phyloP scores from a whole-genome alignment of 2,329 filamentous ascomycete species.

The Fusarium setosum region DNA sequence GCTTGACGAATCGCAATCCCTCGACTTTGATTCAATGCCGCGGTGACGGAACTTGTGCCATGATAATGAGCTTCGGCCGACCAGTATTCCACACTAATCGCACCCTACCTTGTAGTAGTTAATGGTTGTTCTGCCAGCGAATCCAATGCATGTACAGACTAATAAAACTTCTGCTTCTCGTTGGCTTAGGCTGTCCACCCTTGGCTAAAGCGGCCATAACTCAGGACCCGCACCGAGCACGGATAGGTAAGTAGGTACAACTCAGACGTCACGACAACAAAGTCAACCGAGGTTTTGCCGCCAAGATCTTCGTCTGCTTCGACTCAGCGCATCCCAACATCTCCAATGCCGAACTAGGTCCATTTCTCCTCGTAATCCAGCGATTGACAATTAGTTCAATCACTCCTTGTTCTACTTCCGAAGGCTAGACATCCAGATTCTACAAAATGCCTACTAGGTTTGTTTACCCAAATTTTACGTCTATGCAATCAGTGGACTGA shows the following conservation, averaged over 20 bases:
- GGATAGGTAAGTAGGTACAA: too few relatives aligned
- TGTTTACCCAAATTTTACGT: constrained; percentile 6
- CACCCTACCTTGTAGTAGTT: too few relatives aligned
- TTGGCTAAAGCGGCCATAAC: too few relatives aligned
- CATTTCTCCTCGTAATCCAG: constrained; percentile 9
- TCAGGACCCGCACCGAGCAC: constrained; percentile 16
- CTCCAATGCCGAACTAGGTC: constrained; percentile 20
- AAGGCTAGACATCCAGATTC: neutral
- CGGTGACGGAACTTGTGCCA: too few relatives aligned
- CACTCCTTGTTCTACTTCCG: neutral
- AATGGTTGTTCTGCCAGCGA: too few relatives aligned
- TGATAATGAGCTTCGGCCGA: too few relatives aligned
- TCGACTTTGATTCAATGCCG: too few relatives aligned
- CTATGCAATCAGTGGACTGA: constrained; percentile 31
- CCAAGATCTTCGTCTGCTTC: constrained; percentile 36
- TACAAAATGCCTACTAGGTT: constrained; percentile 40
- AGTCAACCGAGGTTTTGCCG: constrained; percentile 43
- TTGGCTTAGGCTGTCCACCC: too few relatives aligned
- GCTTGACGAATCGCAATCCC: too few relatives aligned
- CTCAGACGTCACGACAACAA: constrained; percentile 31
- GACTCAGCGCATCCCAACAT: constrained; percentile 22
- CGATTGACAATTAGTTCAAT: constrained; percentile 15
- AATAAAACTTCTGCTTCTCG: too few relatives aligned
- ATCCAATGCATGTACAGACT: too few relatives aligned
- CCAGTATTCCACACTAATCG: too few relatives aligned